Evolutionary conservation across 1,139 yeast species (phyloP), one percentile per base, ranked within the genome.

Genomic region (Hemisphaericaspora subhashii): DNA sequence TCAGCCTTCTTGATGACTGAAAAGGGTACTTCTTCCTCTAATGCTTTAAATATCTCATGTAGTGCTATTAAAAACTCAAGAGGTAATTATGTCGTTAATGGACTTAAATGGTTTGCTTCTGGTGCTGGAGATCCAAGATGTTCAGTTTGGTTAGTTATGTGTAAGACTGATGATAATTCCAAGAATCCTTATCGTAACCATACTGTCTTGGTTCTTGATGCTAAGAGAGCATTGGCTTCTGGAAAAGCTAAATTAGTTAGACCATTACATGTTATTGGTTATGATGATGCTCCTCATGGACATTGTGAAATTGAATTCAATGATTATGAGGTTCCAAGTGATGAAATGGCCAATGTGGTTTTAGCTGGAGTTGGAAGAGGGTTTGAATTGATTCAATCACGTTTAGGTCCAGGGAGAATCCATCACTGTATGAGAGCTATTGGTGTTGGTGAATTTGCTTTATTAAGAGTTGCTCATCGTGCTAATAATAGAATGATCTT

Each of bases 1-100:
- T 79, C 86, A 8, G 86, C 87, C 0, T 81, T 83, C 51, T 69
- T 81, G 49, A 81, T 82, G 86, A 82, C 88, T 3, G 89, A 83
- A 56, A 77, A 73, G 51, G 81, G 83, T 18, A 72, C 78, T 9
- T 75, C 86, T 4, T 78, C 85, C 0, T 80, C 87, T 4, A 83
- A 83, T 54, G 86, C 87, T 2, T 70, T 82, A 50, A 82, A 81
- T 57, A 80, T 82, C 42, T 68, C 80, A 8, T 63, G 77, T 25
- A 61, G 70, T 24, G 83, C 84, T 33, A 52, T 44, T 15, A 52
- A 54, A 43, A 76, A 77, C 35, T 62, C 62, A 5, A 42, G 41
- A n/a, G 79, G 79, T 3, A 70, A 77, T 47, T 79, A 72, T 48
- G 79, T 80, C 3, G 51, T 83, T 35, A 79, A 78, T 46, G 89